Evolutionary conservation across 352 stramenopile genomes (phyloP), one percentile per base, ranked within the genome.

Genomic region (Phytophthora palmivora): DNA sequence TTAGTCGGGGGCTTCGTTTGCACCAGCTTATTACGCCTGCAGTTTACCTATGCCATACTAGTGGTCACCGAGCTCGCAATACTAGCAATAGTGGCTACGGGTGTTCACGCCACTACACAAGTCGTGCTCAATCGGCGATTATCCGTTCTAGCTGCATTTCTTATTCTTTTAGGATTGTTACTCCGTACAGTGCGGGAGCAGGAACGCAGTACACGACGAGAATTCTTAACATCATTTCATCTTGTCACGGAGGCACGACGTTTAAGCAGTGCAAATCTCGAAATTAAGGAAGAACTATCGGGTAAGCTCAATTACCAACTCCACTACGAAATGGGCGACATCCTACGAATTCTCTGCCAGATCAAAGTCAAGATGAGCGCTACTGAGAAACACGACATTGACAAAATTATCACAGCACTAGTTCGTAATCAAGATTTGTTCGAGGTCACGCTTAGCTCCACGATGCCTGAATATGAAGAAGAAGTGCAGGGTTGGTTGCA

Each of bases 291-390:
- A 41, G 78, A 89, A 18, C 66, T 89, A 15, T 82, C 78, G 3
- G 72, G 62, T 8, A 89, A 89, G 24, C 66, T 83, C 3, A 80
- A 84, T 55, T 87, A 87, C 42, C 76, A 89, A 33, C 41, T 89
- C 19, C 78, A 89, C 41, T 89, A 89, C 62, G 80, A 89, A 54
- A 90, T 90, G 81, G 78, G 76, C 24, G 81, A 88, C 51, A 88
- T 90, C 32, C 42, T 90, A 30, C 78, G 78, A n/a, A 82, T 90
- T 39, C 53, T 90, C 11, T 90, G 78, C 45, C 78, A 88, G 46
- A 74, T 90, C 30, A 90, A 90, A 46, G 47, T 88, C 32, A 90
- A 88, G 50, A 90, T 88, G 74, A 70, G 53, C 12, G 6, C 16
- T 26, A 43, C 53, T 2, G 79, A 90, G 49, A 76, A 78, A 43